Percentiles rank a stretch among this genome's conserved stretches.
Evolutionary conservation across 345 rosid genomes (phyloP).

Genomic region (Citrus trifoliata): DNA sequence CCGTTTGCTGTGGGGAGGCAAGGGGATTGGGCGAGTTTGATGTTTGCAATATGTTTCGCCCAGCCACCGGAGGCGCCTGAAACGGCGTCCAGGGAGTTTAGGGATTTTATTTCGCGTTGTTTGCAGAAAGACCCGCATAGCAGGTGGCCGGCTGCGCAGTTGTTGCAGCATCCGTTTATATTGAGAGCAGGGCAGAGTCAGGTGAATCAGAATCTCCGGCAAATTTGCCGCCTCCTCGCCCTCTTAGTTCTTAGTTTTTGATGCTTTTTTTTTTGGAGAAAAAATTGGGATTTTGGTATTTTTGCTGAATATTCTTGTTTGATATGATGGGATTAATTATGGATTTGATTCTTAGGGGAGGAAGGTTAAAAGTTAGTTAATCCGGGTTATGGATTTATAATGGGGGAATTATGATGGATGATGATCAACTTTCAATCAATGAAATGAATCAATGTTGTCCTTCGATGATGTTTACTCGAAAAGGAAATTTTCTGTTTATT

Average conservation of each 20-base stretch:
- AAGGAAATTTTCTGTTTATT: background rate
- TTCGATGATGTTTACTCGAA: background rate
- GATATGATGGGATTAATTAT: slow-evolving; percentile 12
- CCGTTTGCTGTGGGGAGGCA: slow-evolving; percentile 72
- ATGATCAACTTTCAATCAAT: background rate
- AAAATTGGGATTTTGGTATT: background rate
- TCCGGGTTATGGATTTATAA: background rate
- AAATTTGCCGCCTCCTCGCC: slow-evolving; percentile 80
- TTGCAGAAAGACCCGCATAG: slow-evolving; percentile 79
- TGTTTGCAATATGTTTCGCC: slow-evolving; percentile 89
- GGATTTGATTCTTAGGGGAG: slow-evolving; percentile 12
- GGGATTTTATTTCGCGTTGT: slow-evolving; percentile 70
- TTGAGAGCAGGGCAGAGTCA: slow-evolving; percentile 39
- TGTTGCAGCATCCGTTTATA: slow-evolving; percentile 81
- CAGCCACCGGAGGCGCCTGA: slow-evolving; percentile 86
- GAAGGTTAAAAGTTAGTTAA: background rate
- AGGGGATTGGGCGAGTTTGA: slow-evolving; percentile 95
- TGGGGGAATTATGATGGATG: background rate
- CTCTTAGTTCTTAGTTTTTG: slow-evolving; percentile 36
- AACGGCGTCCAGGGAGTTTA: slow-evolving; percentile 61
- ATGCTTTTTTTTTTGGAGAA: background rate
- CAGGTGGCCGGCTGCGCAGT: slow-evolving; percentile 55
- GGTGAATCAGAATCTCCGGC: slow-evolving; percentile 59
- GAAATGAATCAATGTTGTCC: background rate
- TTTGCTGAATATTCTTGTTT: slow-evolving; percentile 20